Conservation (phyloP, 352 stramenopile species). For the Pythium aquatile region DNA sequence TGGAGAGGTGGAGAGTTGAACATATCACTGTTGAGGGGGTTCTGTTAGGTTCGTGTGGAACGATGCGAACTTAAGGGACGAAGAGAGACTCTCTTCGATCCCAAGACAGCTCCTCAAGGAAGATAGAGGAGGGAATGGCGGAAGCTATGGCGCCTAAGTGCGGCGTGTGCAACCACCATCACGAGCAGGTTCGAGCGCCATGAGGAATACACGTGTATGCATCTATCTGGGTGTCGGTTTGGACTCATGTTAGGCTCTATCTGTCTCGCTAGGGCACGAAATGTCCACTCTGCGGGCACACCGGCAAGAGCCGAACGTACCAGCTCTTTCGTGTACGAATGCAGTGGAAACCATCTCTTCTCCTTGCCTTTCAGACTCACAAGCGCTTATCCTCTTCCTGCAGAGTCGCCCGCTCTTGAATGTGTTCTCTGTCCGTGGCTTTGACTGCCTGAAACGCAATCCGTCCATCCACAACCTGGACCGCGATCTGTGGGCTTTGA, state of each 20-base stretch:
- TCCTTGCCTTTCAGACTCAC: background rate
- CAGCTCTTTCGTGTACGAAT: constrained; percentile 47
- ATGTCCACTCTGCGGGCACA: constrained; percentile 65
- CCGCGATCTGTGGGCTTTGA: constrained; percentile 47
- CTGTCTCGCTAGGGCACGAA: constrained; percentile 40
- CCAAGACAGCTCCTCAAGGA: background rate
- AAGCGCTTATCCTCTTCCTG: background rate
- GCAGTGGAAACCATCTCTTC: background rate
- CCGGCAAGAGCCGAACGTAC: constrained; percentile 62
- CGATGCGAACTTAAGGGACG: constrained; percentile 1
- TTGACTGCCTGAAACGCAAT: constrained; percentile 46
- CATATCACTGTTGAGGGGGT: background rate
- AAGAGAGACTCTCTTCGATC: background rate
- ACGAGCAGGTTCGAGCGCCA: constrained; percentile 33
- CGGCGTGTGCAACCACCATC: constrained; percentile 50
- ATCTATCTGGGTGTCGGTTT: background rate
- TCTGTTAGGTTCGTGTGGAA: background rate
- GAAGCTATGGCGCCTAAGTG: constrained; percentile 26
- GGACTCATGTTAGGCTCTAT: background rate
- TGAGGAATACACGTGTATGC: background rate
- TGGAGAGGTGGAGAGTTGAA: background rate
- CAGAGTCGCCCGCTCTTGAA: constrained; percentile 40
- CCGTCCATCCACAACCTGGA: constrained; percentile 31
- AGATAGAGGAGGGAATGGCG: constrained; percentile 3
- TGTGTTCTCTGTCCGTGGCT: constrained; percentile 49